A percentile compares a stretch with the other conserved stretches of the same genome.
These are phyloP conservation scores for Candida caryicola DNA, from an alignment of 805 yeast species.

Conservation along the genomic window DNA sequence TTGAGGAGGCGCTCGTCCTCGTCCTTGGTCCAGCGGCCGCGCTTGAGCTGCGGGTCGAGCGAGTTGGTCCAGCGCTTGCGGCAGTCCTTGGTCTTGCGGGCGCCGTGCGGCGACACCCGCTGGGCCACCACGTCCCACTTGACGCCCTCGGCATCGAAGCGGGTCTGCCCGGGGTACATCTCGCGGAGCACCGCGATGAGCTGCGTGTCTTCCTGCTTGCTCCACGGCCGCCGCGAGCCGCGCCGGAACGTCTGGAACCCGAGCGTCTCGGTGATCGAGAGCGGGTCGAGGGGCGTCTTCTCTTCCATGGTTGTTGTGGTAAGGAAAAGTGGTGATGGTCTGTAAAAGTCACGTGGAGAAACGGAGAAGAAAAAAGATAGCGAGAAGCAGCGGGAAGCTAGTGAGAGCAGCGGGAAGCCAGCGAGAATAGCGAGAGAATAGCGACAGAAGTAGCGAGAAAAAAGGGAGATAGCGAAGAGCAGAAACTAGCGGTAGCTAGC, in stretches of 20 bases:
- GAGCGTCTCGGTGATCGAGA: constrained; percentile 63
- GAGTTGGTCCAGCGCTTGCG: constrained; percentile 86
- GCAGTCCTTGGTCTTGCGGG: constrained; percentile 74
- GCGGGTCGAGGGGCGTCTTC: constrained; percentile 42
- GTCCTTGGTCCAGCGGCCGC: constrained; percentile 82
- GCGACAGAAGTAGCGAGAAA: too few species aligned
- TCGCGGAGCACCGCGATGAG: constrained; percentile 43
- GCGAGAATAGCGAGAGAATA: too few species aligned
- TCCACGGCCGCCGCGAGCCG: constrained; percentile 67
- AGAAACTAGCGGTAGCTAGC: too few species aligned
- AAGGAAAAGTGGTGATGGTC: too few species aligned
- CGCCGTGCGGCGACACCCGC: constrained; percentile 37
- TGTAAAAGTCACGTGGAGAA: too few species aligned
- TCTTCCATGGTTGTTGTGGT: constrained; percentile 2
- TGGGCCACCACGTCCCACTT: constrained; percentile 62
- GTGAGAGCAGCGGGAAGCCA: too few species aligned
- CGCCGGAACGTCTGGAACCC: constrained; percentile 74
- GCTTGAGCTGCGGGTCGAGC: constrained; percentile 73
- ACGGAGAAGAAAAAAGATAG: too few species aligned
- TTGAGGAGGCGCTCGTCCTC: constrained; percentile 68
- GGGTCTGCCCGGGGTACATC: constrained; percentile 25
- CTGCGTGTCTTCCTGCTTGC: constrained; percentile 64
- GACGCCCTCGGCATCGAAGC: constrained; percentile 39
- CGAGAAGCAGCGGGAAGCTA: too few species aligned
- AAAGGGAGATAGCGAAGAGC: too few species aligned